Base-by-base conservation (phyloP, 345 rosid genomes). In the Camelina laxa region DNA sequence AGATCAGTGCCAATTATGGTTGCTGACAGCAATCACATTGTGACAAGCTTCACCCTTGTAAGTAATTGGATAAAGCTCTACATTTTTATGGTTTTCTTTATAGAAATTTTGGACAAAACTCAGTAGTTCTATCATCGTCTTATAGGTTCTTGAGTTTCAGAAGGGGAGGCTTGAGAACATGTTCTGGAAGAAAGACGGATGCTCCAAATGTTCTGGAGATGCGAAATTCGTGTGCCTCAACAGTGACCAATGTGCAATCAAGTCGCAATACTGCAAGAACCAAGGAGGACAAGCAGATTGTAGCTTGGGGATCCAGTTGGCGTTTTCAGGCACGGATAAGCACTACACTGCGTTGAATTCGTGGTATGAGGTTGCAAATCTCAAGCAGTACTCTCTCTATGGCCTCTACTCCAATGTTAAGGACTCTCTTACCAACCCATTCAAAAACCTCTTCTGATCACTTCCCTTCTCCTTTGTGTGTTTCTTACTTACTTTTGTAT, bases 261-360 rank as follows among this genome's bases (percentile, higher is more conserved):
- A 75, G 69, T 78, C 91, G 22, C 14, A 85, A 24, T 77, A 35
- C 81, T 96, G 99, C 82, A 92, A 85, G 72, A 85, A 65, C 77
- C 80, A 12, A n/a, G 87, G 88, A 65, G 98, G 98, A 0, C 59
- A 65, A 22, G 98, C 87, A 6, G 99, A 92, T 75, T 96, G 99
- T 77, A 96, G 96, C 80, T 82, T 96, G 9, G 98, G 98, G 75
- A 92, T 96, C 68, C 99, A 96, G 21, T 65, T 96, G 72, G 96
- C 99, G 22, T 92, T 96, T 82, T 92, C 98, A 1, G 99, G 99
- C 58, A 96, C 98, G 0, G 99, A 96, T 75, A 92, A 96, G 83
- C 99, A 96, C 76, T 80, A 85, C 60, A 75, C 90, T 4, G 91
- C 73, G 6, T 84, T 96, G 67, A 96, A 96, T 75, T 91, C 99